phyloP scores from a whole-genome alignment of 73 alveolate species.

The Paramecium sexaurelia region DNA sequence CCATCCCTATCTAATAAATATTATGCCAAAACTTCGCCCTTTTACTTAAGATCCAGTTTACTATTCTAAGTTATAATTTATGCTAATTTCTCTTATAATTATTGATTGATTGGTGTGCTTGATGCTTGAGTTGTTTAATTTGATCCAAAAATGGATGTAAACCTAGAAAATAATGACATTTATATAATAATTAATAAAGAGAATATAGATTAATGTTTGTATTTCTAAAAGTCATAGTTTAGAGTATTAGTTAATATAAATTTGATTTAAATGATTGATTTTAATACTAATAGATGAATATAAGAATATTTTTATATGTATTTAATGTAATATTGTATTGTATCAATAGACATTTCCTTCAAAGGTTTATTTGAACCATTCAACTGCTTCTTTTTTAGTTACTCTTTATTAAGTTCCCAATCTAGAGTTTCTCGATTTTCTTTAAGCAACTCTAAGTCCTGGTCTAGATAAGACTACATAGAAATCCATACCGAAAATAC shows the following conservation, averaged over 20 bases:
- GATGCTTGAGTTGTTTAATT: background rate
- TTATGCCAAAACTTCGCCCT: background rate
- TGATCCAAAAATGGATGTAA: slow-evolving; percentile 37
- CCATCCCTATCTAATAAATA: slow-evolving; percentile 20
- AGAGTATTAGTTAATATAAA: too few species aligned
- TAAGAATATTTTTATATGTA: background rate
- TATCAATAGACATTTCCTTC: slow-evolving; percentile 74
- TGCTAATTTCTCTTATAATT: background rate
- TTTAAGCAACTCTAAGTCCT: slow-evolving; percentile 76
- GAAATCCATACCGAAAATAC: slow-evolving; percentile 87
- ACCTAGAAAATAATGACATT: slow-evolving; percentile 42
- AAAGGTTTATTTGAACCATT: slow-evolving; percentile 70
- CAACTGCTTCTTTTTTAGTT: slow-evolving; percentile 68
- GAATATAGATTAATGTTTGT: background rate
- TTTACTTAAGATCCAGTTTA: background rate
- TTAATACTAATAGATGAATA: background rate
- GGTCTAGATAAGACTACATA: slow-evolving; percentile 78
- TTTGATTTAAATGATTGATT: too few species aligned
- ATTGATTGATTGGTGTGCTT: slow-evolving; percentile 14
- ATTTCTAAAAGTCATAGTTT: too few species aligned
- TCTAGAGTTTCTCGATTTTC: slow-evolving; percentile 68
- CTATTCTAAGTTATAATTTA: background rate
- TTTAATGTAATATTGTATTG: slow-evolving; percentile 51
- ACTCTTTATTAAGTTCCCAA: slow-evolving; percentile 72
- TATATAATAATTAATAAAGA: background rate